These are phyloP conservation scores for Thraustochytrium sp. DNA, from an alignment of 352 stramenopile species.

Conservation along the genomic window DNA sequence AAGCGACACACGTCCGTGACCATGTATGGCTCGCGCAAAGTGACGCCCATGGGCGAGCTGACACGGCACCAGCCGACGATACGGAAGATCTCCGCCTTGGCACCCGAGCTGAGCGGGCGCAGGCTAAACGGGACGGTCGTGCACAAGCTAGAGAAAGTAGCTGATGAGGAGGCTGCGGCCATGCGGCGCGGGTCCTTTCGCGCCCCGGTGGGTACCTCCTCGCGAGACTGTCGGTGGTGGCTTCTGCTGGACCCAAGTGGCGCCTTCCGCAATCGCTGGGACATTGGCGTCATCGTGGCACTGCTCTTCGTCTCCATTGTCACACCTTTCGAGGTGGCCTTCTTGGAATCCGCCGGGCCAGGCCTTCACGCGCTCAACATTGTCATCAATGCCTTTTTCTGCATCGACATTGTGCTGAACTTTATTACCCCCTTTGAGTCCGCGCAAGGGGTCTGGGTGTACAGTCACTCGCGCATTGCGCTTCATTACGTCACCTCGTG, in stretches of 20 bases:
- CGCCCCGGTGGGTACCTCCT: background rate
- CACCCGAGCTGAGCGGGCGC: background rate
- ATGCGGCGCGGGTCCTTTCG: background rate
- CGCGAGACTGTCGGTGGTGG: background rate
- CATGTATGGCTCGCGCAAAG: background rate
- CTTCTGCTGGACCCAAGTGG: background rate
- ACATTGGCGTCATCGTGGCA: slow-evolving; percentile 34
- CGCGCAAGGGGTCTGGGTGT: slow-evolving; percentile 10
- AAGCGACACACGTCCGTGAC: too few relatives aligned
- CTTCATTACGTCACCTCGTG: slow-evolving; percentile 36
- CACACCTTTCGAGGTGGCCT: slow-evolving; percentile 45
- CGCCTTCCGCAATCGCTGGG: slow-evolving; percentile 12
- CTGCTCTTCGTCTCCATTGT: slow-evolving; percentile 46
- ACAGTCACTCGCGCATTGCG: slow-evolving; percentile 40
- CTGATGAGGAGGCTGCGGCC: background rate
- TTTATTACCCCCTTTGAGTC: slow-evolving; percentile 45
- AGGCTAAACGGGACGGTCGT: background rate
- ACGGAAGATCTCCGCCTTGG: background rate
- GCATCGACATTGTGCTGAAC: slow-evolving; percentile 46
- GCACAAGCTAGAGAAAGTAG: background rate
- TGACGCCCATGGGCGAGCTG: background rate
- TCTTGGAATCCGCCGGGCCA: background rate
- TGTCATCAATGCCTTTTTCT: slow-evolving; percentile 45
- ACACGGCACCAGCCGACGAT: background rate
- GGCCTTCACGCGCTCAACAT: slow-evolving; percentile 41